Evolutionary conservation across 2,329 filamentous ascomycete genomes (phyloP).

Genomic region (Pyrenophora seminiperda): DNA sequence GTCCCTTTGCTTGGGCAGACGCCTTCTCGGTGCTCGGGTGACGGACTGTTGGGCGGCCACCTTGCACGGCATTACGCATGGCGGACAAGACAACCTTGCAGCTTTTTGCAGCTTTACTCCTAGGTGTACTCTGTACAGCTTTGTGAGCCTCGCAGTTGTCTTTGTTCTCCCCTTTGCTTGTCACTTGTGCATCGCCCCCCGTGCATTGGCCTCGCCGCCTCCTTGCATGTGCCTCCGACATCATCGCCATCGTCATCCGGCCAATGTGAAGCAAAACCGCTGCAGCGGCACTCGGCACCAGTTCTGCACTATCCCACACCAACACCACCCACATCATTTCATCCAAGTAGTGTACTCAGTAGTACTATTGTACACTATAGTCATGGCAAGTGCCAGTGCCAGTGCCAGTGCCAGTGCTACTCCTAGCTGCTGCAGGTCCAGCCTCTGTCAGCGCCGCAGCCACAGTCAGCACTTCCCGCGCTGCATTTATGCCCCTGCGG

Average conservation of each 20-base stretch:
- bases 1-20: neutral
- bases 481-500: slow-evolving; percentile 3
- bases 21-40: neutral
- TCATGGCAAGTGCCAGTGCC: too few relatives aligned
- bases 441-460: slow-evolving; percentile 5
- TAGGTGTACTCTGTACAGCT: too few relatives aligned
- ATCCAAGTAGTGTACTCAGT: too few relatives aligned
- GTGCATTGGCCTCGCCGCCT: too few relatives aligned
- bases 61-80: neutral
- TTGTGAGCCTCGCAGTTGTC: too few relatives aligned
- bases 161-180: neutral
- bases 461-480: neutral
- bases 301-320: neutral
- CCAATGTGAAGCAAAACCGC: neutral
- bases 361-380: too few relatives aligned
- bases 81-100: neutral
- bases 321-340: too few relatives aligned
- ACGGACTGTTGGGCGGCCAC: neutral
- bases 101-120: too few relatives aligned
- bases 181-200: too few relatives aligned
- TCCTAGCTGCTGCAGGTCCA: slow-evolving; percentile 15
- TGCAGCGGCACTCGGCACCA: neutral
- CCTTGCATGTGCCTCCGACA: too few relatives aligned
- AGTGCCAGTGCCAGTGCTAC: too few relatives aligned
- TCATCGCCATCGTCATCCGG: neutral